phyloP scores from a whole-genome alignment of 2,329 filamentous ascomycete genomes.

The Pseudogymnoascus sp. region DNA sequence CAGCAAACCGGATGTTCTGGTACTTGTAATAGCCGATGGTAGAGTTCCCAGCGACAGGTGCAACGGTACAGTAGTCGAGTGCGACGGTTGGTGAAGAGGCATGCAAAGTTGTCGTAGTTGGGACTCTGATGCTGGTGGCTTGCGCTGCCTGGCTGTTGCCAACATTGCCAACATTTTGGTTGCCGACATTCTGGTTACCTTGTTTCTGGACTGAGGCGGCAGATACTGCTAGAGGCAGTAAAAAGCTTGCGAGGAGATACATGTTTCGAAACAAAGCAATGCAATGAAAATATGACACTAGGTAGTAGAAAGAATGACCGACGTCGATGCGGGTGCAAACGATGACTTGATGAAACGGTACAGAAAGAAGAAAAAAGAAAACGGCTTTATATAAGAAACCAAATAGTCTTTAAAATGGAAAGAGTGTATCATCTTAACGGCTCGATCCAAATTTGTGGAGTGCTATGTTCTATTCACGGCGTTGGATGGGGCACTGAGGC shows the following conservation, averaged over 20 bases:
- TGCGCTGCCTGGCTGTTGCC: not conserved
- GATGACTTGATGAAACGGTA: not conserved
- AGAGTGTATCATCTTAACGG: not conserved
- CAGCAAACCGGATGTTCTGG: conserved; percentile 32
- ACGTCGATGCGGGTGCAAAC: not conserved
- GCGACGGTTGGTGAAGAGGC: conserved; percentile 18
- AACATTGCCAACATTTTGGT: not conserved
- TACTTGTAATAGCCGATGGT: conserved; percentile 30
- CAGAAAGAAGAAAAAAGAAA: not conserved
- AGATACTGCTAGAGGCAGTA: not conserved
- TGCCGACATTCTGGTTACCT: not conserved
- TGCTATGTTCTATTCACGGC: not conserved
- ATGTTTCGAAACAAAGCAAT: not conserved
- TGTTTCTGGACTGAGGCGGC: not conserved
- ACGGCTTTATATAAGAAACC: not conserved
- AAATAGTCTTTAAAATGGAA: not conserved
- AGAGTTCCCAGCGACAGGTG: conserved; percentile 16
- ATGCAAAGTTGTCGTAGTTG: not conserved
- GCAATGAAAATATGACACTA: not conserved
- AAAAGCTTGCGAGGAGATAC: not conserved
- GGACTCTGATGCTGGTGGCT: not conserved
- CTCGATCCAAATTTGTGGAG: not conserved
- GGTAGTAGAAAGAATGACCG: not conserved
- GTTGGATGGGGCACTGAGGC: not conserved
- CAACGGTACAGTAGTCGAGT: conserved; percentile 26